Evolutionary conservation across 2,329 filamentous ascomycete species (phyloP), one percentile per base, ranked within the genome.

Genomic region (Colletotrichum ledebouriae): DNA sequence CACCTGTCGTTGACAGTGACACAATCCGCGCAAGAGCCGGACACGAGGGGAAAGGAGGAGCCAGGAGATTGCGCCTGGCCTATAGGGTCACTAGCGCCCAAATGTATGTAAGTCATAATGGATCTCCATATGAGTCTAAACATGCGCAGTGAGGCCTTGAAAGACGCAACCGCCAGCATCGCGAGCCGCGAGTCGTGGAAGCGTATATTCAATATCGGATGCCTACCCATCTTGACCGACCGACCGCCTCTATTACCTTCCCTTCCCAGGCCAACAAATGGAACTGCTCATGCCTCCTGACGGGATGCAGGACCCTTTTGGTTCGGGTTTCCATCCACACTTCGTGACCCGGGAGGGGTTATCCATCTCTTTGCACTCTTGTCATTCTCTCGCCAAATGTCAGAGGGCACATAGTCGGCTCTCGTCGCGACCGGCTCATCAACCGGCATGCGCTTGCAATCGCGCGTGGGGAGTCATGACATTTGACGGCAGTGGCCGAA

Each of bases 91-190:
- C 63, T 69, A 69, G 62, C 67, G 56, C 41, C 57, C 61, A 29
- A 7, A 59, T 44, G 44, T 63, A 69, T 69, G 67, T 67, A 69
- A 67, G 67, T 67, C 67, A 69, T 69, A 58, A 63, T 52, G 63
- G 67, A 63, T 63, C 63, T 63, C 57, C 39, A 62, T 62, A 67
- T 56, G 65, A 68, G 61, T 60, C 65, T 65, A 68, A 68, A 39
- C 65, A 59, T 65, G 65, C 65, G 65, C 61, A 56, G 41, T 33
- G 46, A 68, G 65, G 65, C 61, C 56, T 66, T 55, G 66, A 66
- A 47, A 56, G 49, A 60, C 6, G 62, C 65, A 69, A 56, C 55
- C 62, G 61, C 55, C 49, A 60, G 55, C 55, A 66, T 65, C 62
- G 56, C 66, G 66, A 68, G 61, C 59, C 62, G 56, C 66, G 66